These are phyloP conservation scores for Madurella mycetomatis DNA, from an alignment of 2,329 filamentous ascomycete genomes.

Conservation along the genomic window DNA sequence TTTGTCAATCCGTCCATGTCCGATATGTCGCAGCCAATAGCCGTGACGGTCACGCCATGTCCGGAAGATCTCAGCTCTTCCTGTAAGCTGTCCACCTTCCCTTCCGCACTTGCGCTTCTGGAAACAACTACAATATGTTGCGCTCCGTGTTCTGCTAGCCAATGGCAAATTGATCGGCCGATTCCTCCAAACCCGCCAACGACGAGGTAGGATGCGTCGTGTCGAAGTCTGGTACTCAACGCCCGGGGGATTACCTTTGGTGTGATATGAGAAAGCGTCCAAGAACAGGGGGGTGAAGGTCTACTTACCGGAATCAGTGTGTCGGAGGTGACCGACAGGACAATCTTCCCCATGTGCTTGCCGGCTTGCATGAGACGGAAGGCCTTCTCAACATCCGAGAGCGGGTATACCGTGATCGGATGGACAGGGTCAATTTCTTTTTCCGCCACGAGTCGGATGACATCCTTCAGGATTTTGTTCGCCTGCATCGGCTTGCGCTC, in stretches of 20 bases:
- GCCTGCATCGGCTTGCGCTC: slow-evolving; percentile 18
- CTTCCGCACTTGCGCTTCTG: slow-evolving; percentile 23
- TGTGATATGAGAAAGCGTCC: neutral
- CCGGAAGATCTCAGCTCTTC: slow-evolving; percentile 22
- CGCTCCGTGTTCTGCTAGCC: slow-evolving; percentile 31
- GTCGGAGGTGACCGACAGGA: slow-evolving; percentile 29
- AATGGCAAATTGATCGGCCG: slow-evolving; percentile 29
- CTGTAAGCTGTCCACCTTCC: slow-evolving; percentile 19
- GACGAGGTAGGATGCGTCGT: slow-evolving; percentile 31
- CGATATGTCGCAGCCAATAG: slow-evolving; percentile 29
- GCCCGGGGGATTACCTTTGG: slow-evolving; percentile 10
- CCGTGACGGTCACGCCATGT: slow-evolving; percentile 24
- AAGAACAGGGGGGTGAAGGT: neutral
- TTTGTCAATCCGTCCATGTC: slow-evolving; percentile 28
- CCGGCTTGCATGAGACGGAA: slow-evolving; percentile 42
- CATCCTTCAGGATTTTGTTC: slow-evolving; percentile 20
- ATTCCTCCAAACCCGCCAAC: slow-evolving; percentile 35
- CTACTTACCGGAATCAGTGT: slow-evolving; percentile 24
- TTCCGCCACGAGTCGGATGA: slow-evolving; percentile 24
- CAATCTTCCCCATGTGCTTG: slow-evolving; percentile 42
- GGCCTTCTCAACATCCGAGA: slow-evolving; percentile 32
- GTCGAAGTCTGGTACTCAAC: slow-evolving; percentile 5
- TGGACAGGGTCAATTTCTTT: slow-evolving; percentile 27
- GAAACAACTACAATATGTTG: slow-evolving; percentile 30
- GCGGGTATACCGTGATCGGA: slow-evolving; percentile 28